Percentiles rank a stretch among this genome's conserved stretches.
Conservation (phyloP, 2,329 filamentous ascomycete genomes). For the Aspergillus sp. region DNA sequence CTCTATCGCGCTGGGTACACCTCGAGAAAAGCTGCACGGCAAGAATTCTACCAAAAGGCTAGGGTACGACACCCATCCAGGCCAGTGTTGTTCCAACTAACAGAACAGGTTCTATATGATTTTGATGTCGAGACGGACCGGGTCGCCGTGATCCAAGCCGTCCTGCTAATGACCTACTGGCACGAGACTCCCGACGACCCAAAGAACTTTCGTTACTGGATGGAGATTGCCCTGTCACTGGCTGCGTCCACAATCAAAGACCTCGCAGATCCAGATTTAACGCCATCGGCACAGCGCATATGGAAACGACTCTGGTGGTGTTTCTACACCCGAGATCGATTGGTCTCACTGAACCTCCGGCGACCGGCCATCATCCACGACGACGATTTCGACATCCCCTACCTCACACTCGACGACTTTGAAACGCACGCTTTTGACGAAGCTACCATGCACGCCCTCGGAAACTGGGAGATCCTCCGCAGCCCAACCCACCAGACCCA, state of each 20-base stretch:
- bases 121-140: slow-evolving; percentile 85
- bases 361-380: slow-evolving; percentile 81
- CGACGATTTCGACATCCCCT: slow-evolving; percentile 76
- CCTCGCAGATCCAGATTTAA: not conserved
- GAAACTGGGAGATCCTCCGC: slow-evolving; percentile 6
- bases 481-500: slow-evolving; percentile 62
- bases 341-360: slow-evolving; percentile 83
- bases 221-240: slow-evolving; percentile 9
- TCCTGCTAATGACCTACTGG: slow-evolving; percentile 88
- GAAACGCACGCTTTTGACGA: not conserved
- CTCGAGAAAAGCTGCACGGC: slow-evolving; percentile 72
- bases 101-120: slow-evolving; percentile 71
- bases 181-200: slow-evolving; percentile 89
- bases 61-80: slow-evolving; percentile 55
- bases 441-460: not conserved
- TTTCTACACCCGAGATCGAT: slow-evolving; percentile 83
- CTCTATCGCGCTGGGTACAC: slow-evolving; percentile 70
- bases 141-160: slow-evolving; percentile 74
- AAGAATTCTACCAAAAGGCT: slow-evolving; percentile 78
- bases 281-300: slow-evolving; percentile 35
- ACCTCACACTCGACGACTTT: slow-evolving; percentile 67
- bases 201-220: slow-evolving; percentile 91
- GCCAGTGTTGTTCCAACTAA: not conserved
- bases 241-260: slow-evolving; percentile 4
- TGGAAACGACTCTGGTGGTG: slow-evolving; percentile 95